Conservation (phyloP, 495 filamentous ascomycete species). For the Penicillium parvum region DNA sequence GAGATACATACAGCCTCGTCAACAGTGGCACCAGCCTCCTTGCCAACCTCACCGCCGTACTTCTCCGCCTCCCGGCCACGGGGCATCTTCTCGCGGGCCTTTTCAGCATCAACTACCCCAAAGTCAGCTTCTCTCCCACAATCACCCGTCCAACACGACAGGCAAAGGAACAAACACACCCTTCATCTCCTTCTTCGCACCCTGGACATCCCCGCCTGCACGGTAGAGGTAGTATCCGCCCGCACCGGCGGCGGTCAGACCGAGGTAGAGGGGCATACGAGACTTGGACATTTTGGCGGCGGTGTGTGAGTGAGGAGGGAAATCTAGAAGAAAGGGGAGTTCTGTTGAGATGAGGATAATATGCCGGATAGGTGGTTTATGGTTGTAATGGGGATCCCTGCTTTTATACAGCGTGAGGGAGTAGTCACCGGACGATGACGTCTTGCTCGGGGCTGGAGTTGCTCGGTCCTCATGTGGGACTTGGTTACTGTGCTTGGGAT, state of each 20-base stretch:
- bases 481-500: too few species aligned
- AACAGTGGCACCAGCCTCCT: conserved; percentile 49
- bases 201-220: conserved; percentile 77
- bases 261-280: conserved; percentile 53
- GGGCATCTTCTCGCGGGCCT: conserved; percentile 59
- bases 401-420: conserved; percentile 7
- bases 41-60: conserved; percentile 44
- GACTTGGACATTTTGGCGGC: conserved; percentile 44
- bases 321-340: not conserved
- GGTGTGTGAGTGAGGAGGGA: not conserved
- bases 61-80: conserved; percentile 48
- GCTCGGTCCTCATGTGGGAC: too few species aligned
- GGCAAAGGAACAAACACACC: conserved; percentile 45
- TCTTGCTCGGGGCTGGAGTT: conserved; percentile 11
- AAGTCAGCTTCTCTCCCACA: not conserved
- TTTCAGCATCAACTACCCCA: conserved; percentile 54
- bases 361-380: not conserved
- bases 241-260: conserved; percentile 58
- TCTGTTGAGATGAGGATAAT: not conserved
- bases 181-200: conserved; percentile 77
- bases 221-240: conserved; percentile 89
- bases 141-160: not conserved
- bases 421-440: conserved; percentile 19
- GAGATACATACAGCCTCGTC: conserved; percentile 50
- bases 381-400: not conserved